Evolutionary conservation across 139 green algal genomes (phyloP).

Genomic region (Desmodesmus armatus): DNA sequence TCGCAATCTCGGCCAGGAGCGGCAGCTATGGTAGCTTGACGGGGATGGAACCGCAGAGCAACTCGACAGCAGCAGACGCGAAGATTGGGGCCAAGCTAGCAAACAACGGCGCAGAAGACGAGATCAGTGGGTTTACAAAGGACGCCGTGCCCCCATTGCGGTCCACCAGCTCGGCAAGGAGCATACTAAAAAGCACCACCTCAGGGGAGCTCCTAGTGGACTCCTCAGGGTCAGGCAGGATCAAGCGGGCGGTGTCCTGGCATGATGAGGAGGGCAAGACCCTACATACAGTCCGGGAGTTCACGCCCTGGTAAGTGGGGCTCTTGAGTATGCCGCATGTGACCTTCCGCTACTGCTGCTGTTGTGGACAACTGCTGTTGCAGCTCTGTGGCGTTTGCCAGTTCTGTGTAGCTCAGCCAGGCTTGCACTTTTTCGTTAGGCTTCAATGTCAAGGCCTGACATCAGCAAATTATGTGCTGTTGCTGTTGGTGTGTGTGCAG

Average conservation of each 20-base stretch:
- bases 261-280: conserved; percentile 42
- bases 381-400: background rate
- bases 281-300: conserved; percentile 44
- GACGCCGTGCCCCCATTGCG: no score
- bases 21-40: no score
- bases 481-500: background rate
- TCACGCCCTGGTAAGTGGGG: conserved; percentile 43
- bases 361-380: background rate
- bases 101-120: no score
- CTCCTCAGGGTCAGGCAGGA: background rate
- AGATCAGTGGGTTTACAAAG: no score
- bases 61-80: no score
- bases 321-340: background rate
- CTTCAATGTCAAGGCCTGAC: no score
- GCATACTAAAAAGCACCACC: background rate
- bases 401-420: background rate
- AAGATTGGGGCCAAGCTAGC: no score
- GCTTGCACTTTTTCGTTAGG: background rate
- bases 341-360: no score
- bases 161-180: no score
- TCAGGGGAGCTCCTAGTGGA: background rate
- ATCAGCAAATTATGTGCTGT: no score
- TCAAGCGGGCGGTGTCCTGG: conserved; percentile 50
- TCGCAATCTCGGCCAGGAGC: no score
- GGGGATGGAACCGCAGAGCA: no score